Conservation (phyloP, 441 rosid species). For the Eutrema salsugineum region DNA sequence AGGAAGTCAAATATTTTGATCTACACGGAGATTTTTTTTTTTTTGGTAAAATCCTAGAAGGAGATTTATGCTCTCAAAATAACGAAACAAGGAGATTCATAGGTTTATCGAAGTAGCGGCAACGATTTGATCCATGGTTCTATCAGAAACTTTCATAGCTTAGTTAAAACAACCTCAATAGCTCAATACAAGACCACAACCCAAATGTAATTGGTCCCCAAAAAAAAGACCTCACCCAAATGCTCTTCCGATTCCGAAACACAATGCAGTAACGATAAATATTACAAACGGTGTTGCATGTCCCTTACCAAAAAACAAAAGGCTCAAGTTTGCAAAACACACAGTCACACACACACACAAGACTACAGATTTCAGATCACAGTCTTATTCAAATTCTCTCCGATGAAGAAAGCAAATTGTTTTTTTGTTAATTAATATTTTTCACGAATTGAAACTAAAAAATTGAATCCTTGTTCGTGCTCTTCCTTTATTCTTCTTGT, state of each 20-base stretch:
- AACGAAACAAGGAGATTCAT: too few species aligned
- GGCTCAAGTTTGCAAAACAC: conserved; percentile 18
- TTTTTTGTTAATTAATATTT: not conserved
- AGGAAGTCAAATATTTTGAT: too few species aligned
- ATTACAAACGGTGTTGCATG: conserved; percentile 23
- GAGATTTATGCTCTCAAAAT: too few species aligned
- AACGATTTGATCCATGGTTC: too few species aligned
- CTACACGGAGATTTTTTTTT: too few species aligned
- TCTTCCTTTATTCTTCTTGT: not conserved
- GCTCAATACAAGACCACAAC: not conserved
- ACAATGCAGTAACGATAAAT: not conserved
- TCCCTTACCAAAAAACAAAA: conserved; percentile 13
- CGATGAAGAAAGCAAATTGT: not conserved
- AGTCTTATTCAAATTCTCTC: conserved; percentile 5
- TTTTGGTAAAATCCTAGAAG: too few species aligned
- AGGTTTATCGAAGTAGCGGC: too few species aligned
- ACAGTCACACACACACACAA: conserved; percentile 10
- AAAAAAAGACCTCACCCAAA: too few species aligned
- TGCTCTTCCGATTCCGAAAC: not conserved
- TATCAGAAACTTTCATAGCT: not conserved
- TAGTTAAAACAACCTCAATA: not conserved
- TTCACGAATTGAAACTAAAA: not conserved
- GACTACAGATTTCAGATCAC: not conserved
- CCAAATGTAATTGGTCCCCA: too few species aligned
- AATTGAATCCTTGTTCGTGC: not conserved